A percentile compares a stretch with the other conserved stretches of the same genome.
Evolutionary conservation across 2,329 filamentous ascomycete species (phyloP).

Genomic region (Colletotrichum cordylinicola): DNA sequence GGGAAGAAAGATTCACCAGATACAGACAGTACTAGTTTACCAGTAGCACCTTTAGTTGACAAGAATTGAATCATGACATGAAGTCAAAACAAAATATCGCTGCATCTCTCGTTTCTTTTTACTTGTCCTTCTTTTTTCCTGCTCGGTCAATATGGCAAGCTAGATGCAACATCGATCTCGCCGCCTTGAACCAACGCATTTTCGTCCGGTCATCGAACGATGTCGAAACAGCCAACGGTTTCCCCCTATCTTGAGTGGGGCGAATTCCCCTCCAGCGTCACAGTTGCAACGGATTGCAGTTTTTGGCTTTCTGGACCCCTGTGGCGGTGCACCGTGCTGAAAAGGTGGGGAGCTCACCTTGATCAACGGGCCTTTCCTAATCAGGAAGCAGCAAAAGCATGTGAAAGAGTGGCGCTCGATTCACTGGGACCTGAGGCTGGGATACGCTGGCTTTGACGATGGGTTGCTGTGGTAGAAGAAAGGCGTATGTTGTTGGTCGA

Average conservation of each 20-base stretch:
- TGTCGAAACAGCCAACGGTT: neutral
- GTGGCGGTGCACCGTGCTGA: slow-evolving; percentile 1
- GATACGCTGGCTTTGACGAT: neutral
- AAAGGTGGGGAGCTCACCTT: slow-evolving; percentile 1
- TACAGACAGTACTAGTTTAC: neutral
- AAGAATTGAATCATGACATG: neutral
- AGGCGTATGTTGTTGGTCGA: neutral
- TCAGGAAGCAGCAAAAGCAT: neutral
- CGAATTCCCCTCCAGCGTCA: neutral
- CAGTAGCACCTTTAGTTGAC: neutral
- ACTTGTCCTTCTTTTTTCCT: neutral
- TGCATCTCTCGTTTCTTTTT: neutral
- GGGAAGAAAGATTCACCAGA: neutral
- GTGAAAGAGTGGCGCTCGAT: neutral
- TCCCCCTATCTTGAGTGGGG: neutral
- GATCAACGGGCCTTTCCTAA: neutral
- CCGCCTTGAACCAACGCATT: neutral
- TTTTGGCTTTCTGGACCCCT: slow-evolving; percentile 1
- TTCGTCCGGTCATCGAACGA: neutral
- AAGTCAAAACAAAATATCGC: neutral
- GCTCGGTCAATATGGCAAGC: neutral
- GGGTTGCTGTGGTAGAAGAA: neutral
- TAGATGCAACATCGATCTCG: neutral
- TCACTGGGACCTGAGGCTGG: neutral
- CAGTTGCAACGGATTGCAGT: neutral